Percentiles rank a stretch among this genome's conserved stretches.
These are phyloP conservation scores for Pseudogymnoascus sp. DNA, from an alignment of 2,329 filamentous ascomycete genomes.

Conservation along the genomic window DNA sequence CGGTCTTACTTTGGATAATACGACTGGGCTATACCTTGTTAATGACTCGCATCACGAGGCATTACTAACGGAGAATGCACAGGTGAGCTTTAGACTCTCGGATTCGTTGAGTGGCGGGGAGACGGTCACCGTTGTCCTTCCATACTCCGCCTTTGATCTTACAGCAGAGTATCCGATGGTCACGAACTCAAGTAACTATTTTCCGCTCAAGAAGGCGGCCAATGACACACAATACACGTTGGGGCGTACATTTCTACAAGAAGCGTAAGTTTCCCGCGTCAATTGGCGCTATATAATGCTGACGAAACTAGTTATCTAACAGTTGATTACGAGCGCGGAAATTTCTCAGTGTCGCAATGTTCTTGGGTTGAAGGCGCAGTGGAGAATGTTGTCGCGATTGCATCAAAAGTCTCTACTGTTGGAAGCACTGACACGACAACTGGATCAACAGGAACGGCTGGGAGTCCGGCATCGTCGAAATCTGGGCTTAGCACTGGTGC, in stretches of 20 bases:
- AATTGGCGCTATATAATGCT: neutral
- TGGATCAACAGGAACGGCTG: neutral
- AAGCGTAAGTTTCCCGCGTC: conserved; percentile 21
- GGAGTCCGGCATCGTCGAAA: neutral
- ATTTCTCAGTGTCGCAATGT: conserved; percentile 34
- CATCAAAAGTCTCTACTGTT: conserved; percentile 15
- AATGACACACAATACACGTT: conserved; percentile 27
- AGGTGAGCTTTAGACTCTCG: conserved; percentile 24
- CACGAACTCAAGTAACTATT: conserved; percentile 23
- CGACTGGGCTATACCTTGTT: conserved; percentile 25
- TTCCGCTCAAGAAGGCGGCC: conserved; percentile 24
- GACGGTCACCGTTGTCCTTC: conserved; percentile 26
- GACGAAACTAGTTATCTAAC: conserved; percentile 25
- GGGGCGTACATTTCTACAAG: conserved; percentile 28
- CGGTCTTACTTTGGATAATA: conserved; percentile 24
- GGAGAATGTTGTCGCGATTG: conserved; percentile 20
- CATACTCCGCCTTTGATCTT: conserved; percentile 28
- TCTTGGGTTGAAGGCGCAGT: conserved; percentile 28
- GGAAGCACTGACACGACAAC: neutral
- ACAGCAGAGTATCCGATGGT: conserved; percentile 21
- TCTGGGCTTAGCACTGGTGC: neutral
- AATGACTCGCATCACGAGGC: conserved; percentile 20
- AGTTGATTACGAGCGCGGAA: conserved; percentile 33
- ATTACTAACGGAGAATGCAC: conserved; percentile 23
- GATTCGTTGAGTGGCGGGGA: conserved; percentile 16